A percentile compares a stretch with the other conserved stretches of the same genome.
Evolutionary conservation across 495 filamentous ascomycete genomes (phyloP).

Genomic region (Lophium mytilinum): DNA sequence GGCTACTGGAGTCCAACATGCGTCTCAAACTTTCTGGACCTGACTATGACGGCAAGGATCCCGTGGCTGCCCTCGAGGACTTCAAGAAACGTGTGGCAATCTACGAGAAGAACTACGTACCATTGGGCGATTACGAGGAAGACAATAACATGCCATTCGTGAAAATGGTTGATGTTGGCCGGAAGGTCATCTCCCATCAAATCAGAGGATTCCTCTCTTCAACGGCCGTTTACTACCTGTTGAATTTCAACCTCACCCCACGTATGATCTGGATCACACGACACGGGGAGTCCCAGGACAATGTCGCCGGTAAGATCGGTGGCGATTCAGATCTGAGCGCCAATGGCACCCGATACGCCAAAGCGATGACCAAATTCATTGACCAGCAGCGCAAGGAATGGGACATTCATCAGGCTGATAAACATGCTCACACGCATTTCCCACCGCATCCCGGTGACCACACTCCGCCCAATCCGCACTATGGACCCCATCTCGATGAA

Average conservation of each 20-base stretch:
- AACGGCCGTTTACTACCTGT: slow-evolving; percentile 83
- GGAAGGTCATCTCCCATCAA: slow-evolving; percentile 84
- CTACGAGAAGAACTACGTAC: slow-evolving; percentile 88
- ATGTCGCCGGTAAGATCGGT: slow-evolving; percentile 70
- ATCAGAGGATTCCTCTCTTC: slow-evolving; percentile 84
- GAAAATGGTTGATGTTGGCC: slow-evolving; percentile 94
- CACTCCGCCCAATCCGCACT: slow-evolving; percentile 89
- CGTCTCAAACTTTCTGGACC: slow-evolving; percentile 93
- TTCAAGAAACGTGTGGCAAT: slow-evolving; percentile 91
- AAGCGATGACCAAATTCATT: slow-evolving; percentile 67
- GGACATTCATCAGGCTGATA: slow-evolving; percentile 67
- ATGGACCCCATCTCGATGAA: slow-evolving; percentile 44
- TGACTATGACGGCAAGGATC: slow-evolving; percentile 92
- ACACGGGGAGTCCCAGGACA: slow-evolving; percentile 80
- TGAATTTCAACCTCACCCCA: slow-evolving; percentile 92
- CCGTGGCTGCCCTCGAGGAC: slow-evolving; percentile 69
- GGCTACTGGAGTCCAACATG: slow-evolving; percentile 92
- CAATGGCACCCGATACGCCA: slow-evolving; percentile 63
- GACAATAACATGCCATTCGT: slow-evolving; percentile 83
- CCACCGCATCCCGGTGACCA: slow-evolving; percentile 81
- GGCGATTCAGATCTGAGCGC: slow-evolving; percentile 76
- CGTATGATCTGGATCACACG: slow-evolving; percentile 97
- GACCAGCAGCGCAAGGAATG: slow-evolving; percentile 64
- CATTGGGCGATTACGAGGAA: slow-evolving; percentile 87
- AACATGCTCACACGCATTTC: slow-evolving; percentile 60